Evolutionary conservation across 2,329 filamentous ascomycete genomes (phyloP).

Genomic region (Aspergillus sp.): DNA sequence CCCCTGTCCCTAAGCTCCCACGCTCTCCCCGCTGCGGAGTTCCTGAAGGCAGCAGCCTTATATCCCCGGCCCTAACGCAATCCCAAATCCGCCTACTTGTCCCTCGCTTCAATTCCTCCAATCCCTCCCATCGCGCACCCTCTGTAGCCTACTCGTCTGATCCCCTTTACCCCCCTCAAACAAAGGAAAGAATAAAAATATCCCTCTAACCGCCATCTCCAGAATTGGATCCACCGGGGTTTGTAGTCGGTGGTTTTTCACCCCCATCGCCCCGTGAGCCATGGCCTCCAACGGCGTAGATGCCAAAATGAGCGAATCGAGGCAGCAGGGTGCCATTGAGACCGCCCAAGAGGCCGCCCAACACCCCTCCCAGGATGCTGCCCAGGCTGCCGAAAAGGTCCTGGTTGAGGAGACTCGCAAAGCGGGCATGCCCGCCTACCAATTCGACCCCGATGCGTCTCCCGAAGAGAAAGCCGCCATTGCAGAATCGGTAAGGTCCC

Average conservation of each 20-base stretch:
- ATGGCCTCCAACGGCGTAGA: constrained; percentile 32
- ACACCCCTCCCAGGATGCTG: constrained; percentile 59
- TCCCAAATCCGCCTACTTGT: not conserved
- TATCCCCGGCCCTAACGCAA: not conserved
- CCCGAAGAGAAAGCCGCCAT: constrained; percentile 81
- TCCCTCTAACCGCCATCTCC: constrained; percentile 5
- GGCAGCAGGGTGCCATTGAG: constrained; percentile 76
- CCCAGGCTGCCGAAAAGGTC: constrained; percentile 69
- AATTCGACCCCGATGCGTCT: constrained; percentile 82
- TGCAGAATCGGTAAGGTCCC: constrained; percentile 64
- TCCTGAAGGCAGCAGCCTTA: not conserved
- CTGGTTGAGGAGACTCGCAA: constrained; percentile 75
- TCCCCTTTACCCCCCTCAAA: not conserved
- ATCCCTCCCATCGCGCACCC: too few species aligned
- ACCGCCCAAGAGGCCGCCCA: constrained; percentile 55
- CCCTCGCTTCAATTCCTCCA: constrained; percentile 1
- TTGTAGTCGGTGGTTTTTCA: constrained; percentile 16
- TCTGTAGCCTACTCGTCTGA: too few species aligned
- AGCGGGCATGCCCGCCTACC: constrained; percentile 75
- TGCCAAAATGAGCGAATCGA: constrained; percentile 60
- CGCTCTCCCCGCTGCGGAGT: not conserved
- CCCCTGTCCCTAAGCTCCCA: not conserved
- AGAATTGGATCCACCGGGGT: constrained; percentile 10
- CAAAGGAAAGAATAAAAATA: not conserved
- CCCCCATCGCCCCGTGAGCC: constrained; percentile 11